Conservation (phyloP, 2,329 filamentous ascomycete genomes). For the Xylaria digitata region DNA sequence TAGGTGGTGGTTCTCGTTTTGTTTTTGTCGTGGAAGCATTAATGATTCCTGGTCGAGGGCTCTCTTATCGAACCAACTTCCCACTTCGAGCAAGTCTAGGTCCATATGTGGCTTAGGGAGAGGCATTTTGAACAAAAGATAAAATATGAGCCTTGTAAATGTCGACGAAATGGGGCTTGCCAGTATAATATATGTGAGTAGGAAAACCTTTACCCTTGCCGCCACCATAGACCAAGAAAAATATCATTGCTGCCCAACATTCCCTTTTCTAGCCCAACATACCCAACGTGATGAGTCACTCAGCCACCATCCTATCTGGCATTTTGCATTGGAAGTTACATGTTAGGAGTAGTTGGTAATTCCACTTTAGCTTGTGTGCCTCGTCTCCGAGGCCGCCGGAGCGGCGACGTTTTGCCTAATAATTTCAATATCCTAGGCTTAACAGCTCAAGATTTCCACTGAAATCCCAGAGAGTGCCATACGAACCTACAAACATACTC, state of each 20-base stretch:
- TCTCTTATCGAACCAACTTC: slow-evolving; percentile 30
- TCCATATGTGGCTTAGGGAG: slow-evolving; percentile 5
- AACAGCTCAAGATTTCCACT: background rate
- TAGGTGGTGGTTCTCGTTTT: background rate
- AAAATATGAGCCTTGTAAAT: slow-evolving; percentile 20
- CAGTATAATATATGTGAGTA: slow-evolving; percentile 9
- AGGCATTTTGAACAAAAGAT: slow-evolving; percentile 1
- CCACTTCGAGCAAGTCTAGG: slow-evolving; percentile 30
- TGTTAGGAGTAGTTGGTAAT: slow-evolving; percentile 7
- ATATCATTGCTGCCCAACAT: slow-evolving; percentile 19
- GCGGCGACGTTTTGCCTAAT: background rate
- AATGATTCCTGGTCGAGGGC: background rate
- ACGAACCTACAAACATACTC: background rate
- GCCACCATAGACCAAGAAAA: background rate
- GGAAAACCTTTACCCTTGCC: slow-evolving; percentile 16
- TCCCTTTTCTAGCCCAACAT: slow-evolving; percentile 1
- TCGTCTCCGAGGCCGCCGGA: slow-evolving; percentile 14
- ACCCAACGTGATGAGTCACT: slow-evolving; percentile 5
- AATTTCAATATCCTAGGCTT: background rate
- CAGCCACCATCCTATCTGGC: slow-evolving; percentile 17
- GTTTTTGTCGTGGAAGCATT: background rate
- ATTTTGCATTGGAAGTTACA: slow-evolving; percentile 17
- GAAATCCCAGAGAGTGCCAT: background rate
- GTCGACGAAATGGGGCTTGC: slow-evolving; percentile 2
- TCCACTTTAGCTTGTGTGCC: slow-evolving; percentile 23